These are phyloP conservation scores for Microcos paniculata DNA, from an alignment of 345 rosid species.

Conservation along the genomic window DNA sequence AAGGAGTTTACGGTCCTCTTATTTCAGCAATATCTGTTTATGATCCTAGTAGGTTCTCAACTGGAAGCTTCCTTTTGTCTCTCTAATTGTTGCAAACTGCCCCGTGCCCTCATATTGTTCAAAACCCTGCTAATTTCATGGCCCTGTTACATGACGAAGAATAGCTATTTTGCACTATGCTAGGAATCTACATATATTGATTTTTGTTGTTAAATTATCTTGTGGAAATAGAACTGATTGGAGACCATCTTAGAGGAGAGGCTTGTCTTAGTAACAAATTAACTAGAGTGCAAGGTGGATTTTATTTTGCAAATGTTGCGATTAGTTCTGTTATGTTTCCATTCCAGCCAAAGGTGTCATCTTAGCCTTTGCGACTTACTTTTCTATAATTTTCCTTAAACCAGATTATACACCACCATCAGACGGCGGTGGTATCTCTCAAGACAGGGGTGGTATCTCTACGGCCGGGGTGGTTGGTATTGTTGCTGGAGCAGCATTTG, in stretches of 20 bases:
- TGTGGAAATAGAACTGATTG: too few species aligned
- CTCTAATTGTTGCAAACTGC: too few species aligned
- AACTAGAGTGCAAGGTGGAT: not conserved
- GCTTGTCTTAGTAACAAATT: too few species aligned
- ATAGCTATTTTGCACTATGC: too few species aligned
- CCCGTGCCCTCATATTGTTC: too few species aligned
- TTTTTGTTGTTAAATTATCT: not conserved
- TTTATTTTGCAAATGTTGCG: not conserved
- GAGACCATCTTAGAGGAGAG: too few species aligned
- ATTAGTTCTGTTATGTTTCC: not conserved
- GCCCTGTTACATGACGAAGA: not conserved
- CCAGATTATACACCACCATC: slow-evolving; percentile 17
- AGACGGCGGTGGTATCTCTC: slow-evolving; percentile 19
- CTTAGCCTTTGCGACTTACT: not conserved
- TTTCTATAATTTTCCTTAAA: not conserved
- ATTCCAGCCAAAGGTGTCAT: not conserved
- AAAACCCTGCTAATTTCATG: not conserved
- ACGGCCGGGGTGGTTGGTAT: slow-evolving; percentile 2
- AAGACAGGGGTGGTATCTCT: not conserved
- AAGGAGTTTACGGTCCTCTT: slow-evolving; percentile 59
- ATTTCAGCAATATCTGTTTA: slow-evolving; percentile 50
- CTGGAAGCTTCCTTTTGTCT: not conserved
- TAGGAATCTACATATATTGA: not conserved
- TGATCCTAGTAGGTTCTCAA: slow-evolving; percentile 31
- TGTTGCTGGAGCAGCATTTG: slow-evolving; percentile 16